Evolutionary conservation across 2,329 filamentous ascomycete species (phyloP), one percentile per base, ranked within the genome.

Genomic region (Xylaria sp.): DNA sequence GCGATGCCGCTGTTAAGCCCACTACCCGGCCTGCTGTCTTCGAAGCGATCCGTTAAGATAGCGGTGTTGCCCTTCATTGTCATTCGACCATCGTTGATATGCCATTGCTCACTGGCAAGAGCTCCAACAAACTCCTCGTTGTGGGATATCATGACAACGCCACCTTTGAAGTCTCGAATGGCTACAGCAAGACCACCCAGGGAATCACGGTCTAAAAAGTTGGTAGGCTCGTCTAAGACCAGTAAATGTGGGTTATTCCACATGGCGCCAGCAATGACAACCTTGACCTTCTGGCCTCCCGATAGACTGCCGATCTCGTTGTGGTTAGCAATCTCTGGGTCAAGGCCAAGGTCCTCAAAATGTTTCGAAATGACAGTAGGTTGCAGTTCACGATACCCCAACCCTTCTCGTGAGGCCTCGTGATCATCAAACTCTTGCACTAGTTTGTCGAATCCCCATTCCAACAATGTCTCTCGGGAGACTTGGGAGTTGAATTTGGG

Each of bases 241-340:
- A 99, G 89, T 77, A 99, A 84, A 85, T 99, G 96, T 0, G 96
- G 96, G 86, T 98, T 98, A 85, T 98, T 98, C 94, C 94, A 97
- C 94, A 97, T 97, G 76, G 94, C 93, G 77, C 93, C 93, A 2
- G 94, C 96, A 75, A 99, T 90, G 72, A 99, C 96, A 57, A 99
- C 96, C 88, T 99, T 99, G 84, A 99, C 96, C 83, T 98, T 98
- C 80, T 99, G 96, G 15, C 96, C 96, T 82, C 96, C 96, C 10
- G 94, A 98, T 13, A 99, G 87, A 77, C 94, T 96, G 71, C 93
- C 94, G 76, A 99, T 99, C 83, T 98, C 92, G 82, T 98, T 98
- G 89, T 99, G 96, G 84, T 98, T 97, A 78, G 96, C 96, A 78
- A 99, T 98, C 78, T 99, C 96, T 0, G 95, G 94, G 80, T 98